phyloP scores from a whole-genome alignment of 352 stramenopile species.

The Phytophthora crassamura region DNA sequence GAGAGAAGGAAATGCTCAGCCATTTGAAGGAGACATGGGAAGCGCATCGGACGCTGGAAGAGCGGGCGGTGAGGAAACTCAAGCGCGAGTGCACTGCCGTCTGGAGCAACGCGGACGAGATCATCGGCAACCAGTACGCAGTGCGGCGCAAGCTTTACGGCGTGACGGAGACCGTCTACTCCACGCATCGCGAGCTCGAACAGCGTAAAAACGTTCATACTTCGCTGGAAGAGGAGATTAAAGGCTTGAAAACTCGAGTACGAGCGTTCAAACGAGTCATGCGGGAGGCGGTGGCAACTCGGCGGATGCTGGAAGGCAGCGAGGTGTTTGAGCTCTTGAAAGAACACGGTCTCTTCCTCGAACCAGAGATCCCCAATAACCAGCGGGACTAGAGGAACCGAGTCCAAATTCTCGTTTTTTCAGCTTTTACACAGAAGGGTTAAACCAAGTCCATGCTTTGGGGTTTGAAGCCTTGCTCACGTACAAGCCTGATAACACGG shows the following conservation, averaged over 20 bases:
- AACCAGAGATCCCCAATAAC: slow-evolving; percentile 37
- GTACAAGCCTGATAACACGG: slow-evolving; percentile 9
- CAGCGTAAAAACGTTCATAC: slow-evolving; percentile 47
- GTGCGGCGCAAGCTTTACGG: slow-evolving; percentile 65
- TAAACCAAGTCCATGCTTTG: neutral
- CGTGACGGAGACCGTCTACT: slow-evolving; percentile 76
- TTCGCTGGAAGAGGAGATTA: slow-evolving; percentile 40
- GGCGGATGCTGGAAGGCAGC: slow-evolving; percentile 60
- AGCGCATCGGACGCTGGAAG: slow-evolving; percentile 47
- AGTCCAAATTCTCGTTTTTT: slow-evolving; percentile 11
- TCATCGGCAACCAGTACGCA: slow-evolving; percentile 49
- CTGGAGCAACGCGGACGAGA: slow-evolving; percentile 47
- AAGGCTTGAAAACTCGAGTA: slow-evolving; percentile 45
- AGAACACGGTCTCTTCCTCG: slow-evolving; percentile 39
- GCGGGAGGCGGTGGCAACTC: slow-evolving; percentile 40
- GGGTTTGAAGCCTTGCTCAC: slow-evolving; percentile 1
- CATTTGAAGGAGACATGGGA: slow-evolving; percentile 59
- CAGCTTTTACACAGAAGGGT: slow-evolving; percentile 16
- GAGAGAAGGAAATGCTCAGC: slow-evolving; percentile 51
- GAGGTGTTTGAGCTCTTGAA: slow-evolving; percentile 64
- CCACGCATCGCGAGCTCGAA: slow-evolving; percentile 50
- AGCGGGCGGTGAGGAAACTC: slow-evolving; percentile 59
- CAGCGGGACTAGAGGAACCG: slow-evolving; percentile 30
- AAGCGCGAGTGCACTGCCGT: slow-evolving; percentile 38
- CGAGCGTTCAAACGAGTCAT: slow-evolving; percentile 50